phyloP scores from a whole-genome alignment of 2,329 filamentous ascomycete species.

The Akanthomyces muscarius region DNA sequence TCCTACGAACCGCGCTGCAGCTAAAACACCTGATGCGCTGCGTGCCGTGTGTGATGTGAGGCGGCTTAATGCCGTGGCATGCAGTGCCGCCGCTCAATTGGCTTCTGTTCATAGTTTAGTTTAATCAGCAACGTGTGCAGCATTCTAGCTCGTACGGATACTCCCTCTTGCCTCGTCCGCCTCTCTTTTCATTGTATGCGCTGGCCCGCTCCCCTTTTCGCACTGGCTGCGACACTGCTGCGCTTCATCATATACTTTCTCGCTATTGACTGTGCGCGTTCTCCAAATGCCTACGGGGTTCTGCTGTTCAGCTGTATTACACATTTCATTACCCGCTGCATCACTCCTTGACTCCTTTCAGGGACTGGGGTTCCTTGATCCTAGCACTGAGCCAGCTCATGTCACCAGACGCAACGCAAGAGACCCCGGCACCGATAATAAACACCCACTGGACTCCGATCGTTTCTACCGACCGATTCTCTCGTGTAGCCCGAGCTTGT shows the following conservation, averaged over 20 bases:
- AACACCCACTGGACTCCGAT: no score
- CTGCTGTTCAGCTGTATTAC: no score
- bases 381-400: not conserved
- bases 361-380: no score
- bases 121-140: not conserved
- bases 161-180: no score
- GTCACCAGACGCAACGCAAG: not conserved
- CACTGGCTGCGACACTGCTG: not conserved
- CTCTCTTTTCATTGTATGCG: no score
- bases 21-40: not conserved
- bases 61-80: not conserved
- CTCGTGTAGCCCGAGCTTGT: not conserved
- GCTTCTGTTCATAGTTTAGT: not conserved
- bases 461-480: no score
- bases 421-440: no score
- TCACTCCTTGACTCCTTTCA: no score
- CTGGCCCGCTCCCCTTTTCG: not conserved
- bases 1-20: conserved; percentile 2
- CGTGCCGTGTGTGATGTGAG: not conserved
- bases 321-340: no score
- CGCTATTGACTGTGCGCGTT: not conserved
- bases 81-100: not conserved
- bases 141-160: not conserved
- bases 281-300: not conserved
- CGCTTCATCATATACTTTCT: not conserved